A percentile compares a stretch with the other conserved stretches of the same genome.
Evolutionary conservation across 805 yeast genomes (phyloP).

Genomic region (Hanseniaspora jakobsenii): DNA sequence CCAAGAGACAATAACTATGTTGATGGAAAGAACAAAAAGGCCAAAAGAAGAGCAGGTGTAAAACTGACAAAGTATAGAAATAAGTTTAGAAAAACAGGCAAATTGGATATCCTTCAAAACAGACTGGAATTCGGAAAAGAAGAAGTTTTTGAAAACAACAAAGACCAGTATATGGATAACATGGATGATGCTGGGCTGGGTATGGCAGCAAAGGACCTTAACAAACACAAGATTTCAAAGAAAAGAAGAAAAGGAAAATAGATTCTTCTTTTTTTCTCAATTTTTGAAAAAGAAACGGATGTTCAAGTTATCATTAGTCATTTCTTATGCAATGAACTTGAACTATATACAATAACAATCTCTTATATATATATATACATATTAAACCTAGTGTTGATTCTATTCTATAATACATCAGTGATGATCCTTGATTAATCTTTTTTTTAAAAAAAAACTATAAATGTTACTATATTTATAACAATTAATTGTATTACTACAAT

Average conservation of each 20-base stretch:
- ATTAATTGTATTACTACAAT: too few species aligned
- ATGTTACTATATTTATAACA: not conserved
- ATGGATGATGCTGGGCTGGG: conserved; percentile 71
- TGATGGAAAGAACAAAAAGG: conserved; percentile 44
- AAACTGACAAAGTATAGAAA: conserved; percentile 69
- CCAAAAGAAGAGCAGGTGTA: conserved; percentile 79
- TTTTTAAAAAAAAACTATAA: not conserved
- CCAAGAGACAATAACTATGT: conserved; percentile 32
- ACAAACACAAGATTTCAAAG: not conserved
- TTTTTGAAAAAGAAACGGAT: not conserved
- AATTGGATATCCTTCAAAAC: conserved; percentile 70
- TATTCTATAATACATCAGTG: too few species aligned
- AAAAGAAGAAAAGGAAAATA: too few species aligned
- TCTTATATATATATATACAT: too few species aligned
- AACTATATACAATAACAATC: conserved; percentile 8
- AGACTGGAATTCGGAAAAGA: conserved; percentile 69
- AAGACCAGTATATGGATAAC: conserved; percentile 38
- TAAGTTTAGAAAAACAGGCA: conserved; percentile 60
- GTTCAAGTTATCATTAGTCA: not conserved
- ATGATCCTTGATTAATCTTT: not conserved
- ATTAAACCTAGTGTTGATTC: too few species aligned
- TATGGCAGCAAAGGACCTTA: conserved; percentile 34
- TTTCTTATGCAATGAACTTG: conserved; percentile 2
- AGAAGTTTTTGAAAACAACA: conserved; percentile 49
- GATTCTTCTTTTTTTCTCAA: too few species aligned